Percentiles rank a stretch among this genome's conserved stretches.
These are phyloP conservation scores for Sextonia rubra DNA, from an alignment of 164 flowering plant species.

Conservation along the genomic window DNA sequence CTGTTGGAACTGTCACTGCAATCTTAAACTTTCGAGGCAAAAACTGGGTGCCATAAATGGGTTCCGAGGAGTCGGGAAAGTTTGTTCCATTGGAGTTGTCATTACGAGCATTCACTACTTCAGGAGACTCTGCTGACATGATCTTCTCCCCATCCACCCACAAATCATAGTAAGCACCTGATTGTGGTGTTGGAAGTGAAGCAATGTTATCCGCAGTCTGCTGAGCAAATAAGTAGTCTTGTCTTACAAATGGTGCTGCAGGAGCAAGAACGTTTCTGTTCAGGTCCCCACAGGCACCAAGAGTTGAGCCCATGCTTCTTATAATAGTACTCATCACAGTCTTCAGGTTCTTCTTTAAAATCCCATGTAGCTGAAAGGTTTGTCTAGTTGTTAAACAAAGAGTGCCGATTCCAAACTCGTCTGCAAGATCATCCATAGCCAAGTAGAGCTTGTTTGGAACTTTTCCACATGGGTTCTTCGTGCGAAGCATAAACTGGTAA, in stretches of 20 bases:
- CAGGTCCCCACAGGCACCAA: conserved; percentile 99
- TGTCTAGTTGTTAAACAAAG: conserved; percentile 96
- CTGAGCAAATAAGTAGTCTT: conserved; percentile 90
- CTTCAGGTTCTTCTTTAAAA: conserved; percentile 83
- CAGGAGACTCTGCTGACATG: conserved; percentile 90
- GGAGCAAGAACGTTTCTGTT: conserved; percentile 99
- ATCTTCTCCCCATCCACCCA: conserved; percentile 97
- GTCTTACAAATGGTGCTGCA: conserved; percentile 78
- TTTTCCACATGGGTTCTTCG: conserved; percentile 92
- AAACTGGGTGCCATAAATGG: conserved; percentile 97
- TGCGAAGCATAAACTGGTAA: conserved; percentile 95
- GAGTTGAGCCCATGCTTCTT: conserved; percentile 85
- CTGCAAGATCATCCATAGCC: conserved; percentile 95
- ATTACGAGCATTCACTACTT: conserved; percentile 81
- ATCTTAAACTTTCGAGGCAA: conserved; percentile 95
- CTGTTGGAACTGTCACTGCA: conserved; percentile 92
- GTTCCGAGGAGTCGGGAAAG: conserved; percentile 91
- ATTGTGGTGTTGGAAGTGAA: conserved; percentile 87
- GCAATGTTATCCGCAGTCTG: conserved; percentile 96
- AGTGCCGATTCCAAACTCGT: conserved; percentile 92
- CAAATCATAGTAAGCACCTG: conserved; percentile 92
- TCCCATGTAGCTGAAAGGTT: conserved; percentile 97
- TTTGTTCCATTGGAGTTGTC: conserved; percentile 97
- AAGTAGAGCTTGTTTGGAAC: conserved; percentile 86
- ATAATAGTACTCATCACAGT: conserved; percentile 92